Evolutionary conservation across 805 yeast genomes (phyloP).

Genomic region (Diddensiella santjacobensis): DNA sequence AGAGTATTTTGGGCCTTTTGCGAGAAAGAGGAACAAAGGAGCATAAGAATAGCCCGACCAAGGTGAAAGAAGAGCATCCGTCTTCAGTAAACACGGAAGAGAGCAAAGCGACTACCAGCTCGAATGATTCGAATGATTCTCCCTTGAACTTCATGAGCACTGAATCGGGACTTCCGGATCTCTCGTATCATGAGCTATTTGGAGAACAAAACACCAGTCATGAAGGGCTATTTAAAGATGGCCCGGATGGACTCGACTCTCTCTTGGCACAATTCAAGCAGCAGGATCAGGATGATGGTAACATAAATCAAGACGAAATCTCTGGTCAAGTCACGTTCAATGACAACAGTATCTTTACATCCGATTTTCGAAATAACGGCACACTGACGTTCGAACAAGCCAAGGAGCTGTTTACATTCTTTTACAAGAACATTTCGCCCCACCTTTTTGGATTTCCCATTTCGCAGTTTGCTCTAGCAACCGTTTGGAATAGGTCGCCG

Average conservation of each 20-base stretch:
- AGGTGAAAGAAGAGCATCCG: neutral
- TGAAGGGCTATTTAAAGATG: slow-evolving; percentile 4
- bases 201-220: slow-evolving; percentile 1
- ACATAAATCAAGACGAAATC: neutral
- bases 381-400: slow-evolving; percentile 38
- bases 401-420: slow-evolving; percentile 46
- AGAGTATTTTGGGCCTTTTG: slow-evolving; percentile 36
- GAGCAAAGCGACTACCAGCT: neutral
- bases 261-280: slow-evolving; percentile 1
- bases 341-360: neutral
- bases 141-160: neutral
- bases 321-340: neutral
- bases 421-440: slow-evolving; percentile 53
- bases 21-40: neutral
- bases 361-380: slow-evolving; percentile 35
- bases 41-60: neutral
- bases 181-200: neutral
- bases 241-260: slow-evolving; percentile 1
- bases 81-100: neutral
- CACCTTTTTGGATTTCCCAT: slow-evolving; percentile 65
- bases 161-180: neutral
- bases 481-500: slow-evolving; percentile 54
- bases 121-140: neutral
- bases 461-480: slow-evolving; percentile 45
- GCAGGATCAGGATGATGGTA: neutral